These are phyloP conservation scores for Epichloe sibirici DNA, from an alignment of 2,329 filamentous ascomycete genomes.

Conservation along the genomic window DNA sequence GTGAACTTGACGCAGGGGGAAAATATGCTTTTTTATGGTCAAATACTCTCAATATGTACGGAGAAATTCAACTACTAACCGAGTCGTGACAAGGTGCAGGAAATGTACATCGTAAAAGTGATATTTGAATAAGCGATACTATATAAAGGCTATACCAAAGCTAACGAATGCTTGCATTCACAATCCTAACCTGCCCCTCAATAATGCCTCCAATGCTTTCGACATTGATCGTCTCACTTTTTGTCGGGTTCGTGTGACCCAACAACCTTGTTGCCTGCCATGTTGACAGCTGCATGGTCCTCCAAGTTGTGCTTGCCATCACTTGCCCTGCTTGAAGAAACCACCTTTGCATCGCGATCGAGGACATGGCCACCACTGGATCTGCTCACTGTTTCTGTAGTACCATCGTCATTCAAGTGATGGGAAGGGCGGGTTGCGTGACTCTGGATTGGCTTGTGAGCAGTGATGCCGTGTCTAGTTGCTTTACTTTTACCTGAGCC, in stretches of 20 bases:
- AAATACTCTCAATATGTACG: too few species aligned
- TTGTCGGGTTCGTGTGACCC: not conserved
- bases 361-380: not conserved
- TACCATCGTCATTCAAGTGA: constrained; percentile 4
- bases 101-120: too few species aligned
- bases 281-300: not conserved
- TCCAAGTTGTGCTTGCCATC: constrained; percentile 1
- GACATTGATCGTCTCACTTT: not conserved
- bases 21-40: not conserved
- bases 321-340: not conserved
- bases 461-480: constrained; percentile 4
- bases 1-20: too few species aligned
- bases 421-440: not conserved
- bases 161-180: not conserved
- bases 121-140: not conserved
- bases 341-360: not conserved
- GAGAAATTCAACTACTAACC: too few species aligned
- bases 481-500: not conserved
- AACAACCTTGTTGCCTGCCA: not conserved
- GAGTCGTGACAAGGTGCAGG: too few species aligned
- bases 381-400: not conserved
- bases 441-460: not conserved
- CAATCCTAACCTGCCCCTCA: not conserved
- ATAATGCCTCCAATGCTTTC: not conserved
- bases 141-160: not conserved